Evolutionary conservation across 208 protist species (phyloP).

Genomic region (Strigomonas culicis): DNA sequence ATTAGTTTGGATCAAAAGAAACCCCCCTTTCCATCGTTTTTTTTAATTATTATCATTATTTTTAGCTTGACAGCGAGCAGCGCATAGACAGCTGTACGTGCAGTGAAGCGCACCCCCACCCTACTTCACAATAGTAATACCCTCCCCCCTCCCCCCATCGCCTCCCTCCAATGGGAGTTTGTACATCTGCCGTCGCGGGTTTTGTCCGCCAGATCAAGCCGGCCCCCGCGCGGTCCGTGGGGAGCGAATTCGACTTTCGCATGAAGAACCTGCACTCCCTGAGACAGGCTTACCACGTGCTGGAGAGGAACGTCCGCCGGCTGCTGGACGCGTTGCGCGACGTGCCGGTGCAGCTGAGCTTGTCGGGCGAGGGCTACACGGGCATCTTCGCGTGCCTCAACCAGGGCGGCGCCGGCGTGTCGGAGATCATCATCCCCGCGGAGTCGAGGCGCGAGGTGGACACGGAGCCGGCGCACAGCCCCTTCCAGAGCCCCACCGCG

Average conservation of each 20-base stretch:
- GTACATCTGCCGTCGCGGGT: no score
- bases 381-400: constrained; percentile 6
- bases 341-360: not conserved
- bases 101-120: not conserved
- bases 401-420: constrained; percentile 5
- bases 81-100: not conserved
- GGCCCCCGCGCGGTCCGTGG: not conserved
- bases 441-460: no score
- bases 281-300: not conserved
- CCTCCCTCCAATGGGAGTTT: not conserved
- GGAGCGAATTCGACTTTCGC: constrained; percentile 9
- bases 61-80: not conserved
- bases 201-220: not conserved
- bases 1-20: not conserved
- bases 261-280: constrained; percentile 2
- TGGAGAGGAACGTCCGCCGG: not conserved
- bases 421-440: not conserved
- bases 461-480: no score
- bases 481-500: no score
- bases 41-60: not conserved
- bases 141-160: not conserved
- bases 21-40: not conserved
- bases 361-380: constrained; percentile 4
- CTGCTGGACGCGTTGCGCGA: not conserved
- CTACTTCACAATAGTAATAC: not conserved